Evolutionary conservation across 129 eudicot genomes (phyloP).

Genomic region (Tagetes patula): DNA sequence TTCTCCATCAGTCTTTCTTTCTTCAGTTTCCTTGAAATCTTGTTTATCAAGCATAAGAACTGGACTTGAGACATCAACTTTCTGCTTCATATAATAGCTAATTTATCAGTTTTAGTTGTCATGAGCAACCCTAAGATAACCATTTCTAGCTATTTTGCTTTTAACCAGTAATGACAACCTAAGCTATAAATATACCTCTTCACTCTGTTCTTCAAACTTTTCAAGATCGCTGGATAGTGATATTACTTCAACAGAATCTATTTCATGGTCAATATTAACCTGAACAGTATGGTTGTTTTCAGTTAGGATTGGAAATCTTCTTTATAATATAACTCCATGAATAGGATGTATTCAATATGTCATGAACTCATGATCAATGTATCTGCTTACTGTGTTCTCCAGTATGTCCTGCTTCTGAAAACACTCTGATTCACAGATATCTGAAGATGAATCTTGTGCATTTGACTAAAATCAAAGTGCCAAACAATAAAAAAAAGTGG

Average conservation of each 20-base stretch:
- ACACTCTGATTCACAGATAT: slow-evolving; percentile 14
- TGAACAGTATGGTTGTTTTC: background rate
- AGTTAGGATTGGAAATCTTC: background rate
- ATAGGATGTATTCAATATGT: background rate
- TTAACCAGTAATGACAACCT: background rate
- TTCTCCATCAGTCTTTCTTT: background rate
- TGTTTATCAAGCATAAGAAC: background rate
- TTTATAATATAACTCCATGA: background rate
- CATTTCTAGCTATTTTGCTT: background rate
- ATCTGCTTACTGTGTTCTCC: slow-evolving; percentile 23
- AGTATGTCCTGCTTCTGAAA: slow-evolving; percentile 14
- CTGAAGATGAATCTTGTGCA: slow-evolving; percentile 16
- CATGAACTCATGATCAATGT: background rate
- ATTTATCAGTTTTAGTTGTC: background rate
- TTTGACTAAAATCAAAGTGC: slow-evolving; percentile 7
- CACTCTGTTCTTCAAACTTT: slow-evolving; percentile 25
- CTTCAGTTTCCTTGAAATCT: background rate
- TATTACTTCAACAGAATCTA: slow-evolving; percentile 13
- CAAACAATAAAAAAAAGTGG: slow-evolving; percentile 3
- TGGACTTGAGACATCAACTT: slow-evolving; percentile 1
- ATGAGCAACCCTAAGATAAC: background rate
- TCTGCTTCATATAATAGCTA: slow-evolving; percentile 5
- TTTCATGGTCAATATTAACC: slow-evolving; percentile 33
- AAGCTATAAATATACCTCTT: slow-evolving; percentile 29
- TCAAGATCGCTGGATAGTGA: slow-evolving; percentile 24